Conservation (phyloP, 352 stramenopile genomes). For the Globisporangium recalcitrans region DNA sequence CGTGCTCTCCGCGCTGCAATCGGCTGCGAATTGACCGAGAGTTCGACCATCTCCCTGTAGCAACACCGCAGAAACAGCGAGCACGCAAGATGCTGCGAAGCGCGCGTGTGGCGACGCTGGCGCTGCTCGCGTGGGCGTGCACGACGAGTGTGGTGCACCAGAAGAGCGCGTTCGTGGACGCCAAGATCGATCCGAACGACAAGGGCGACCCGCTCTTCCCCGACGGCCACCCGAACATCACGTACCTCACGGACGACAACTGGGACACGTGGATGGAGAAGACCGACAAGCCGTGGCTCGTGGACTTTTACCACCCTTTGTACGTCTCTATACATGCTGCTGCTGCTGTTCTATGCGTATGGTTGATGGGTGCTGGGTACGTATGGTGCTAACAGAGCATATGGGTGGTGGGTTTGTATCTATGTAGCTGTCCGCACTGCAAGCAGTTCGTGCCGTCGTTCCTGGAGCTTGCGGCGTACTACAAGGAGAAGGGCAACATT, state of each 20-base stretch:
- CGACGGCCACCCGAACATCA: slow-evolving; percentile 81
- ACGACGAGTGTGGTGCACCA: slow-evolving; percentile 2
- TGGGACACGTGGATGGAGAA: slow-evolving; percentile 66
- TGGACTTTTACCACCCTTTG: slow-evolving; percentile 87
- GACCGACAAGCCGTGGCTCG: slow-evolving; percentile 75
- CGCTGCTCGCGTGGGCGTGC: slow-evolving; percentile 9
- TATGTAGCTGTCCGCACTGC: slow-evolving; percentile 68
- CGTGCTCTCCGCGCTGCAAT: slow-evolving; percentile 4
- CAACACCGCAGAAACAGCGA: neutral
- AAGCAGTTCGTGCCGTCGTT: slow-evolving; percentile 71
- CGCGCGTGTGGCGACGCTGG: slow-evolving; percentile 9
- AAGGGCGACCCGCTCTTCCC: slow-evolving; percentile 75
- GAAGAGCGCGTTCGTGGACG: slow-evolving; percentile 15
- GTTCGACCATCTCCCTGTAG: neutral
- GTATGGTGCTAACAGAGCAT: neutral
- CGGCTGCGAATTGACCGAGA: neutral
- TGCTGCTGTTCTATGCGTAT: neutral
- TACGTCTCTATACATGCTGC: slow-evolving; percentile 23
- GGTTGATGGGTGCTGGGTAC: neutral
- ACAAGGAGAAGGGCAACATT: slow-evolving; percentile 59
- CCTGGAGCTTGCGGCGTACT: slow-evolving; percentile 60
- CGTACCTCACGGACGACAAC: slow-evolving; percentile 82
- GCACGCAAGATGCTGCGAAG: slow-evolving; percentile 10
- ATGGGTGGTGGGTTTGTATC: slow-evolving; percentile 4
- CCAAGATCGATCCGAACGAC: slow-evolving; percentile 57